These are phyloP conservation scores for Dacryopinax spathularia DNA, from an alignment of 768 basidiomycete genomes.

Conservation along the genomic window DNA sequence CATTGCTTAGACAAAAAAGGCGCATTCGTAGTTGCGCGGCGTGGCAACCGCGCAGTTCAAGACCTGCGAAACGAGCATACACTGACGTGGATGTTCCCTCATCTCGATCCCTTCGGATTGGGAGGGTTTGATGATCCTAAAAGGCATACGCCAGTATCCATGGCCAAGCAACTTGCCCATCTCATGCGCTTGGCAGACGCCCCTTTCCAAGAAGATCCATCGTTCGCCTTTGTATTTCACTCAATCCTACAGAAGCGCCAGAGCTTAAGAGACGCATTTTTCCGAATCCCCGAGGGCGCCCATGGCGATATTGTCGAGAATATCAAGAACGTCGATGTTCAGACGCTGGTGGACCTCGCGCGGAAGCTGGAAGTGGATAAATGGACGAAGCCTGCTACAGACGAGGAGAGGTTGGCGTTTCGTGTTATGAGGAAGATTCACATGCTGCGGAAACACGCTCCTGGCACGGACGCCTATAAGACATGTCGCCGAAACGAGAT, in stretches of 20 bases:
- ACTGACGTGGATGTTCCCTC: constrained; percentile 25
- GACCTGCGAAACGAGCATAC: not conserved
- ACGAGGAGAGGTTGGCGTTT: constrained; percentile 23
- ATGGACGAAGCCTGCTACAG: constrained; percentile 8
- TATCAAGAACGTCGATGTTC: constrained; percentile 19
- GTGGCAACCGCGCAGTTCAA: not conserved
- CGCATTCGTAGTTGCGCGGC: not conserved
- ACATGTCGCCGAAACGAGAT: constrained; percentile 29
- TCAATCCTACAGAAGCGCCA: constrained; percentile 29
- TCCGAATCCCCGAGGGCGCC: constrained; percentile 19
- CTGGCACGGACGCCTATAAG: constrained; percentile 23
- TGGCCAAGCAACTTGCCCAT: constrained; percentile 27
- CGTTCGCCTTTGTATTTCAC: constrained; percentile 30
- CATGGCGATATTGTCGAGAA: constrained; percentile 21
- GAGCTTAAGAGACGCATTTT: constrained; percentile 22
- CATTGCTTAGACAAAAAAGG: not conserved
- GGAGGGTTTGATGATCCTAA: constrained; percentile 30
- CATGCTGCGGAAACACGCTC: constrained; percentile 12
- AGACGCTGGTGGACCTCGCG: constrained; percentile 17
- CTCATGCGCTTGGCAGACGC: constrained; percentile 22
- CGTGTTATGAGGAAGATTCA: constrained; percentile 18
- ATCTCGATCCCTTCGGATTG: constrained; percentile 31
- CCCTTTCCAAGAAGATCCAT: constrained; percentile 28
- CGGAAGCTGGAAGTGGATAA: constrained; percentile 18
- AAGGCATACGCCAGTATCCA: constrained; percentile 14